Percentiles rank a stretch among this genome's conserved stretches.
Evolutionary conservation across 2,329 filamentous ascomycete species (phyloP).

Genomic region (Karstenula rhodostoma): DNA sequence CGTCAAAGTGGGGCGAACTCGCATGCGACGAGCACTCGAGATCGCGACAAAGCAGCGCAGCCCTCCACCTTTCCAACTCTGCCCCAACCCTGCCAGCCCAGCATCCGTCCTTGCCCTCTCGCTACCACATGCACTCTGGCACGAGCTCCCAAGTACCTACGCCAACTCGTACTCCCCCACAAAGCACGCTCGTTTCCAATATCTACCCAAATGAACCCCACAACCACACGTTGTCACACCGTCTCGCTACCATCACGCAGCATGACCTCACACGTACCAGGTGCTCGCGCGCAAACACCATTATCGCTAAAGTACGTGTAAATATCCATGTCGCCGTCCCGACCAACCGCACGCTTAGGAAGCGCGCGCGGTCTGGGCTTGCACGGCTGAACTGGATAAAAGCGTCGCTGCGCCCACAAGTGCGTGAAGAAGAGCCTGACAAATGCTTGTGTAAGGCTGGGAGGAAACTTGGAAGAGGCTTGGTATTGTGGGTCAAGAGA

Average conservation of each 20-base stretch:
- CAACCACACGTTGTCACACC: conserved; percentile 11
- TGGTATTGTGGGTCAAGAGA: neutral
- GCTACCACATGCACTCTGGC: neutral
- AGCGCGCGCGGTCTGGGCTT: conserved; percentile 22
- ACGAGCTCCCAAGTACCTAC: neutral
- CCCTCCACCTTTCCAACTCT: neutral
- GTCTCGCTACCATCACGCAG: conserved; percentile 4
- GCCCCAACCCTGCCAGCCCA: neutral
- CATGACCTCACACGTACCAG: conserved; percentile 9
- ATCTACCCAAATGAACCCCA: conserved; percentile 9
- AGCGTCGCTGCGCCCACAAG: conserved; percentile 3
- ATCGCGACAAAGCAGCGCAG: neutral
- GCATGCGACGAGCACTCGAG: neutral
- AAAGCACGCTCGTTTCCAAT: neutral
- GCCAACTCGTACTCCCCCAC: neutral
- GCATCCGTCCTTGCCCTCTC: neutral
- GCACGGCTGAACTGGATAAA: conserved; percentile 32
- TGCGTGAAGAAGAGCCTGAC: neutral
- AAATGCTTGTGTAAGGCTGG: conserved; percentile 12
- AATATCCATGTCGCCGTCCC: conserved; percentile 14
- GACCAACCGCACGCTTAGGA: conserved; percentile 17
- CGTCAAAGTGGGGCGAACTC: neutral
- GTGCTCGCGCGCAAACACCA: conserved; percentile 6
- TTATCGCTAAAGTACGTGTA: conserved; percentile 9
- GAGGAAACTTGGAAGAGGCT: neutral